Conservation (phyloP, 1,284 basidiomycete genomes). For the Hypsizygus ulmarius region DNA sequence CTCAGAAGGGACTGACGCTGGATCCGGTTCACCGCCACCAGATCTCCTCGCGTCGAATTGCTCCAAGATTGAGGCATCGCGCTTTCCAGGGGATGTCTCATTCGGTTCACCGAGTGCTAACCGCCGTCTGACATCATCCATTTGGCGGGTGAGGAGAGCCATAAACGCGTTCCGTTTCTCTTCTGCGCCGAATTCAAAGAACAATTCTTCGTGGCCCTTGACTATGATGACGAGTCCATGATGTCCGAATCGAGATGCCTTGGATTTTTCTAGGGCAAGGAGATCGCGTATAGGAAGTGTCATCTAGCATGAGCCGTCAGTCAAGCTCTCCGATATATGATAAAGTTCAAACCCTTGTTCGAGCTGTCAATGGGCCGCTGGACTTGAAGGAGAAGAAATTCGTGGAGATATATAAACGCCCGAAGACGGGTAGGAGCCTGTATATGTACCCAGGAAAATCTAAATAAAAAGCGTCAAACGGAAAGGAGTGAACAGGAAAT, state of each 20-base stretch:
- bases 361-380: conserved; percentile 67
- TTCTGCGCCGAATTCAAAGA: conserved; percentile 87
- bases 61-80: conserved; percentile 70
- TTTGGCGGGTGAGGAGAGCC: conserved; percentile 71
- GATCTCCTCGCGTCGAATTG: conserved; percentile 59
- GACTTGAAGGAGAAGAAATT: conserved; percentile 92
- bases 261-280: conserved; percentile 79
- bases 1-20: conserved; percentile 44
- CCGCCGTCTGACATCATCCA: conserved; percentile 68
- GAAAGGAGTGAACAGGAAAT: background rate
- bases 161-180: conserved; percentile 79
- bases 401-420: conserved; percentile 82
- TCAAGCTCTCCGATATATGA: conserved; percentile 1
- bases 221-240: conserved; percentile 88
- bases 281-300: conserved; percentile 89
- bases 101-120: conserved; percentile 40
- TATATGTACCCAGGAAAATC: conserved; percentile 89
- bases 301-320: conserved; percentile 60
- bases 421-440: conserved; percentile 82
- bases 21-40: conserved; percentile 40
- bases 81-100: conserved; percentile 46
- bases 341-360: conserved; percentile 63
- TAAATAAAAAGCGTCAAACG: conserved; percentile 29
- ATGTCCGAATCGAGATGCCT: conserved; percentile 86
- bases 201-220: conserved; percentile 95